Evolutionary conservation across 2,329 filamentous ascomycete species (phyloP), one percentile per base, ranked within the genome.

Genomic region (Capronia epimyces): DNA sequence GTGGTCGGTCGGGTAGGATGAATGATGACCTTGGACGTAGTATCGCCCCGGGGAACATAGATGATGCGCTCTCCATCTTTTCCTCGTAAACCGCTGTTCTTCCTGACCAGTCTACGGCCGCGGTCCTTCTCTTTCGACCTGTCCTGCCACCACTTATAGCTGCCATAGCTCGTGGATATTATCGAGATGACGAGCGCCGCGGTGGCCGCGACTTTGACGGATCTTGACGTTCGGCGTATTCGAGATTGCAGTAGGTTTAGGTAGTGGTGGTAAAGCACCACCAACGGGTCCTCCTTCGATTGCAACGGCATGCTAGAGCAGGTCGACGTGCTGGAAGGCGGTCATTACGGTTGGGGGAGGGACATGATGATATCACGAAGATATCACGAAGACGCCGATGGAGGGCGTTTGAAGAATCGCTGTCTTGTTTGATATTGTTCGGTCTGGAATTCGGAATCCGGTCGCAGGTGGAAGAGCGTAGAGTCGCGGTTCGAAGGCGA

Each of bases 21-120:
- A 57, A 98, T 96, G 50, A 86, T 85, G 42, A 98, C 91, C 68
- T 94, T 95, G 60, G 89, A 86, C 1, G 89, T 95, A 47, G 83
- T 77, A 60, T 89, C 81, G 68, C 88, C 89, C 69, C 95, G 93
- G 1, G 91, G 90, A 22, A 98, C 93, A 65, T 93, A 97, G 52
- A 98, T 93, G 12, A 89, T 95, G 49, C 93, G 80, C 43, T 89
- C 91, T 43, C 93, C 93, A 75, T 97, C 93, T 71, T 96, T 96
- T 62, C 91, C 89, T 69, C 87, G 82, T 56, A 97, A 76, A 63
- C 89, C 95, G 25, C 91, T 97, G 70, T 98, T 98, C 53, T 87
- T 85, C 51, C 93, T 82, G 57, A 97, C 74, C 46, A 98, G 77
- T 58, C 87, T 86, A 56, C 81, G 78, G 3, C 90, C 90, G 61